Evolutionary conservation across 371 early-diverging fungal genomes (phyloP), one percentile per base, ranked within the genome.

Genomic region (Syncephalastrum contaminatum): DNA sequence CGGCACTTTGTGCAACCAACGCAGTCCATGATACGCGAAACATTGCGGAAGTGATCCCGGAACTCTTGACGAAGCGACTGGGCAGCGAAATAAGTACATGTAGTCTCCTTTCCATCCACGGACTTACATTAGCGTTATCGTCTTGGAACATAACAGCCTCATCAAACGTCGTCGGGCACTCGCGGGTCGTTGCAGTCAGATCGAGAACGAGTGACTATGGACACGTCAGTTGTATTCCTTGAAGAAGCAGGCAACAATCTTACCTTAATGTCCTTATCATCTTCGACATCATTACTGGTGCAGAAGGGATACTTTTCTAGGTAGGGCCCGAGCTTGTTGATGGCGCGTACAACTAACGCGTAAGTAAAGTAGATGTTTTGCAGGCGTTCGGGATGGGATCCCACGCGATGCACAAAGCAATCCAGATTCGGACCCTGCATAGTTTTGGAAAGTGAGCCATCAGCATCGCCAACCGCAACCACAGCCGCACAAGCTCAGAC

Each of bases 1-100:
- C 94, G 75, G 66, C 99, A 99, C 70, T 98, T 98, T 68, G 98
- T 95, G 70, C 99, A 99, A 0, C 91, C 93, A 15, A 98, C 95
- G 66, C 99, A 98, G 70, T 97, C 97, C 96, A 99, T 95, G 63
- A 97, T 96, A 22, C 86, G 73, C 13, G 96, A 90, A 13, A 99
- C 90, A 68, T 99, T 99, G 50, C 97, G 84, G 81, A 99, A 99
- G 64, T 88, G 90, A 24, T 84, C 82, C 61, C 90, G 87, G 72
- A 96, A 93, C 70, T 97, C 93, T 6, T 83, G 63, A 72, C 91
- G 89, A 16, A 95, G 77, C 19, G 54, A 27, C 48, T 67, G 64
- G 52, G 63, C 44, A 19, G 51, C 46, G 16, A 25, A 22, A 10
- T 24, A 25, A 30, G 36, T 1, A 15, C 36, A 6, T 8, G 36